phyloP scores from a whole-genome alignment of 768 basidiomycete species.

The Boletus insuetus region DNA sequence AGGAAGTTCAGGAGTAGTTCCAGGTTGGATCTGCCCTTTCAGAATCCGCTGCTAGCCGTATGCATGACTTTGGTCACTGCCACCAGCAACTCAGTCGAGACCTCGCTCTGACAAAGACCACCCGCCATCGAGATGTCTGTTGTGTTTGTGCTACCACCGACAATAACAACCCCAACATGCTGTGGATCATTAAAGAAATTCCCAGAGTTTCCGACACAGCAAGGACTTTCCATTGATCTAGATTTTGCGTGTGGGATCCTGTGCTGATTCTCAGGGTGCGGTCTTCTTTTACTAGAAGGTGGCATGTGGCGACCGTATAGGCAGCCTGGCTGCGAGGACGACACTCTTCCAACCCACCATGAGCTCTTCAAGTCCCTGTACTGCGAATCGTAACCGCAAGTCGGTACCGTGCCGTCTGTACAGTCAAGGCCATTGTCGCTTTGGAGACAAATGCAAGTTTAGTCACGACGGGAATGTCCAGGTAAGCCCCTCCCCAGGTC shows the following conservation, averaged over 20 bases:
- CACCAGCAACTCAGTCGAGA: no score
- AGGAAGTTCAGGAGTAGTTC: no score
- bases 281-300: not conserved
- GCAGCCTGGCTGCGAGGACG: not conserved
- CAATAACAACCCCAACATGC: no score
- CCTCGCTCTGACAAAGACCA: no score
- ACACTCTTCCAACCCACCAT: slow-evolving; percentile 6
- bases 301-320: not conserved
- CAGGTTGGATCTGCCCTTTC: no score
- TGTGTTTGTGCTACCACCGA: no score
- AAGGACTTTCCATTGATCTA: not conserved
- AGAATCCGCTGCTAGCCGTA: no score
- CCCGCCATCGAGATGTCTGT: no score
- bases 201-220: not conserved
- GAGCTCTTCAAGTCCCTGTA: not conserved
- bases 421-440: slow-evolving; percentile 27
- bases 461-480: slow-evolving; percentile 15
- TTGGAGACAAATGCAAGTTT: slow-evolving; percentile 25
- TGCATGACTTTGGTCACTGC: no score
- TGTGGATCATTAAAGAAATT: no score
- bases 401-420: slow-evolving; percentile 20
- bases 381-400: not conserved
- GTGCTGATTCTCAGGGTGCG: not conserved
- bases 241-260: not conserved
- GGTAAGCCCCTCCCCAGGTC: not conserved